These are phyloP conservation scores for Nematocida parisii DNA, from an alignment of 371 early-diverging fungal species.

Conservation along the genomic window DNA sequence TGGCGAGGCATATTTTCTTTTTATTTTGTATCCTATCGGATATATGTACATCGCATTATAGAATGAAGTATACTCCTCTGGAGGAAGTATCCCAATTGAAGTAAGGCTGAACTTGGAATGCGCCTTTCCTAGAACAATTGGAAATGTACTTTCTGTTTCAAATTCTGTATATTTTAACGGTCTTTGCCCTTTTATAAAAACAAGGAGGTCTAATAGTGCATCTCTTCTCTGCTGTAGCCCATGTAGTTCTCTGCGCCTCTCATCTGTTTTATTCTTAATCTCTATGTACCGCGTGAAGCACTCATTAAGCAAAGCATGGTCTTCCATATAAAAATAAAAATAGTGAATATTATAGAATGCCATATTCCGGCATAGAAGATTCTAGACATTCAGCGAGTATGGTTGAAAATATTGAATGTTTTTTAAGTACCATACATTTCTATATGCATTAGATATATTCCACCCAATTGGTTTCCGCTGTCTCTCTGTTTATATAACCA, in stretches of 20 bases:
- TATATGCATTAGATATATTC: too few species aligned
- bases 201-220: constrained; percentile 51
- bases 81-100: constrained; percentile 60
- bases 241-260: constrained; percentile 39
- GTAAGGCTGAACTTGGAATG: constrained; percentile 42
- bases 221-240: constrained; percentile 51
- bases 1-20: constrained; percentile 52
- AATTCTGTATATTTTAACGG: constrained; percentile 4
- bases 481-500: too few species aligned
- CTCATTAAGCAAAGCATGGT: constrained; percentile 24
- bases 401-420: too few species aligned
- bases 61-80: constrained; percentile 47
- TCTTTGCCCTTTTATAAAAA: constrained; percentile 34
- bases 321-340: constrained; percentile 44
- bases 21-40: constrained; percentile 58
- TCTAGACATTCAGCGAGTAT: background rate
- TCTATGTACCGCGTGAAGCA: constrained; percentile 49
- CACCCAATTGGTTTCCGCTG: too few species aligned
- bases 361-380: background rate
- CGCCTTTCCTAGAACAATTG: constrained; percentile 44
- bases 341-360: background rate
- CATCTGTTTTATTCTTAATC: constrained; percentile 39
- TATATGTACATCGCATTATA: constrained; percentile 57
- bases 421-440: too few species aligned
- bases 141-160: constrained; percentile 16